These are phyloP conservation scores for Mycena vulgaris DNA, from an alignment of 768 basidiomycete species.

Conservation along the genomic window DNA sequence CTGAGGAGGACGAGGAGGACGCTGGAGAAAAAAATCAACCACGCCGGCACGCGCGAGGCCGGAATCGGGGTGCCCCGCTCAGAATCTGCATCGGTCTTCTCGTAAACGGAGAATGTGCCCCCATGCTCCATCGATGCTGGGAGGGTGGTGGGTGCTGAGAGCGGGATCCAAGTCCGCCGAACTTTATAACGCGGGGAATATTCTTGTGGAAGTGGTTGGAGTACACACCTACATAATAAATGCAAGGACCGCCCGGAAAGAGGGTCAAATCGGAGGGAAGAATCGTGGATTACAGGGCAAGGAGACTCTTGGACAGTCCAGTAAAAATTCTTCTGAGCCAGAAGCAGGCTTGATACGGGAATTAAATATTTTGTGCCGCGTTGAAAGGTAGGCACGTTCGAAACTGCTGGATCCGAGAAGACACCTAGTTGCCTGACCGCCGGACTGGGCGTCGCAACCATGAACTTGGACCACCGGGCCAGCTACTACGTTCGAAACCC, in stretches of 20 bases:
- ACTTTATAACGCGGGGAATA: conserved; percentile 14
- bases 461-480: neutral
- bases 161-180: neutral
- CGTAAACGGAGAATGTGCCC: neutral
- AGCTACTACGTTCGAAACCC: neutral
- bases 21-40: conserved; percentile 17
- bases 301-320: conserved; percentile 2
- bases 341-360: conserved; percentile 12
- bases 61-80: neutral
- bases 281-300: neutral
- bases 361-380: conserved; percentile 20
- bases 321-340: neutral
- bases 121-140: neutral
- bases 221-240: conserved; percentile 15
- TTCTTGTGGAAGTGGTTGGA: neutral
- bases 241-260: neutral
- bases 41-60: neutral
- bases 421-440: neutral
- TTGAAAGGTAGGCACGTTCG: neutral
- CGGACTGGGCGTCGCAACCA: neutral
- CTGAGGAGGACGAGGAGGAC: conserved; percentile 30
- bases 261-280: conserved; percentile 8
- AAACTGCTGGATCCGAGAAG: neutral
- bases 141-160: neutral
- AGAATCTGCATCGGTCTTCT: neutral